These are phyloP conservation scores for Medicago ruthenica DNA, from an alignment of 306 rosid genomes.

Conservation along the genomic window DNA sequence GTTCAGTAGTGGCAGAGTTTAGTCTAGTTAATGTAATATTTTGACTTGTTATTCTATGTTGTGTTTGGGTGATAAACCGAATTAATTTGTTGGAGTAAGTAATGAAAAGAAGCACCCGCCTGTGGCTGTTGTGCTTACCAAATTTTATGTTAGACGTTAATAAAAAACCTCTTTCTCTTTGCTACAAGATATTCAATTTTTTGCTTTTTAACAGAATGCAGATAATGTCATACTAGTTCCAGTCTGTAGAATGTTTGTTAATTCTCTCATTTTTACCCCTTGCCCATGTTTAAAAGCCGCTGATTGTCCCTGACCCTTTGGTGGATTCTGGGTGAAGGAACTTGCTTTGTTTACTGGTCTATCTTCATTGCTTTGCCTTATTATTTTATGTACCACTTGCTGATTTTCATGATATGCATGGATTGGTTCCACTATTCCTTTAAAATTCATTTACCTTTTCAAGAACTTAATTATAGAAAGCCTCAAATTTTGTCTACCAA, in stretches of 20 bases:
- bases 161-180: not conserved
- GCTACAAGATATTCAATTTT: not conserved
- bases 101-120: slow-evolving; percentile 18
- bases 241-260: not conserved
- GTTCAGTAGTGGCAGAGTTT: slow-evolving; percentile 29
- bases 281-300: slow-evolving; percentile 2
- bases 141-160: not conserved
- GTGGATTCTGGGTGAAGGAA: slow-evolving; percentile 30
- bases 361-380: slow-evolving; percentile 15
- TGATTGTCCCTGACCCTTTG: slow-evolving; percentile 1
- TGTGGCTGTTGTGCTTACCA: too few relatives aligned
- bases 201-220: not conserved
- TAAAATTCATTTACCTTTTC: not conserved
- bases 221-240: not conserved
- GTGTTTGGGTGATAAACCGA: slow-evolving; percentile 13
- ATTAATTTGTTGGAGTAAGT: slow-evolving; percentile 2
- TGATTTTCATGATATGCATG: slow-evolving; percentile 14
- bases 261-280: not conserved
- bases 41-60: not conserved
- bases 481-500: not conserved
- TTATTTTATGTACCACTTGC: not conserved
- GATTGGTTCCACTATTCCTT: slow-evolving; percentile 8
- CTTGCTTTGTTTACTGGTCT: slow-evolving; percentile 16
- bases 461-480: not conserved
- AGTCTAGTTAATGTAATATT: slow-evolving; percentile 3